These are phyloP conservation scores for Trichoderma citrinoviride DNA, from an alignment of 2,329 filamentous ascomycete genomes.

Conservation along the genomic window DNA sequence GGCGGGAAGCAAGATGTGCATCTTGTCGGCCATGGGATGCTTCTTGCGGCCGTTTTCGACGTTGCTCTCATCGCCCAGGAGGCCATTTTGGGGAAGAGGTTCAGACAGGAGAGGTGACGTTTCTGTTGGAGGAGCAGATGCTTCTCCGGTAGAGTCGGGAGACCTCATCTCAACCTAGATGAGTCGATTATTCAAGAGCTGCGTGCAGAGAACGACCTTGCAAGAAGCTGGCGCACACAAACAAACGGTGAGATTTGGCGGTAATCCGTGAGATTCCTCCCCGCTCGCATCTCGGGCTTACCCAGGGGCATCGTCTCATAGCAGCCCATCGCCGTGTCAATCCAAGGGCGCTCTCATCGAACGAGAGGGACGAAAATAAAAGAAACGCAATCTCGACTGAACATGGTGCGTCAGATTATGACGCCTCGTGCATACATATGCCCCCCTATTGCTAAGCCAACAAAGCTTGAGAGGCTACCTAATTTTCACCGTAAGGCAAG, in stretches of 20 bases:
- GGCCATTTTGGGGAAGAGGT: background rate
- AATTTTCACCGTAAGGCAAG: too few relatives aligned
- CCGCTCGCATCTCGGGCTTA: background rate
- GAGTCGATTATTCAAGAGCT: background rate
- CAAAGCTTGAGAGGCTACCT: background rate
- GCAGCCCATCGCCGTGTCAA: background rate
- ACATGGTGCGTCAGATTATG: background rate
- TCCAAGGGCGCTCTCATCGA: background rate
- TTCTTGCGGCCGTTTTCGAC: background rate
- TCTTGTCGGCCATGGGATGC: conserved; percentile 34
- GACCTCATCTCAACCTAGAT: background rate
- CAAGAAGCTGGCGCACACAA: background rate
- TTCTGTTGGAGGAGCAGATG: background rate
- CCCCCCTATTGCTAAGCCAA: background rate
- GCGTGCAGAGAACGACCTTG: background rate
- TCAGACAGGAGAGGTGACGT: background rate
- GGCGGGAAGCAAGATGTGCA: conserved; percentile 39
- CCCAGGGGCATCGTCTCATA: background rate
- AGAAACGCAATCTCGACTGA: background rate
- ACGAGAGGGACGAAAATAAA: background rate
- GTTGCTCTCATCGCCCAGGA: background rate
- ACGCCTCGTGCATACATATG: background rate
- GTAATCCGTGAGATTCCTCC: background rate
- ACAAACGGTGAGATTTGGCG: background rate
- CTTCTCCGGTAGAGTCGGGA: background rate